A percentile compares a stretch with the other conserved stretches of the same genome.
These are phyloP conservation scores for Salix viminalis DNA, from an alignment of 345 rosid species.

Conservation along the genomic window DNA sequence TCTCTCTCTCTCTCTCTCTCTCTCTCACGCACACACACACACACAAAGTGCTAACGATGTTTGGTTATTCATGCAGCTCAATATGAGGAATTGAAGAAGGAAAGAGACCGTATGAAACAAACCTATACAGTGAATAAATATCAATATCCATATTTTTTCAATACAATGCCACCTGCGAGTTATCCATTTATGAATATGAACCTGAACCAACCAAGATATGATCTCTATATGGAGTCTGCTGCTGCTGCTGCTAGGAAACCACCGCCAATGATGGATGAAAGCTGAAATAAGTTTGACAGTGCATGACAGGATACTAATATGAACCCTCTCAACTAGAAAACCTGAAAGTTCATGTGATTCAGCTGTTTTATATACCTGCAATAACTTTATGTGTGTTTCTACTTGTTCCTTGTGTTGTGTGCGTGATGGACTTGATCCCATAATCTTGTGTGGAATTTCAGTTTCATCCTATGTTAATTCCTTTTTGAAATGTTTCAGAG, in stretches of 20 bases:
- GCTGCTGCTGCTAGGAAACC: neutral
- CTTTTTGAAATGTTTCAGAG: too few species aligned
- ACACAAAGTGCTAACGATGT: neutral
- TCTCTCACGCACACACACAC: too few species aligned
- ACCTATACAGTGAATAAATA: neutral
- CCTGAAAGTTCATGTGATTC: neutral
- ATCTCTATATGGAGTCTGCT: neutral
- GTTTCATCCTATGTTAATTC: too few species aligned
- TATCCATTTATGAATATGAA: neutral
- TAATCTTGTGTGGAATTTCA: too few species aligned
- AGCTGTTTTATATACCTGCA: neutral
- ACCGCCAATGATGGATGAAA: neutral
- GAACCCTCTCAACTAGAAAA: neutral
- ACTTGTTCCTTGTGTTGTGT: neutral
- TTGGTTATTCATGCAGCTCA: conserved; percentile 14
- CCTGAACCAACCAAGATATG: neutral
- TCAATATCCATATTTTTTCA: neutral
- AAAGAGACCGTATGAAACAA: conserved; percentile 16
- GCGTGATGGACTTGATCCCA: too few species aligned
- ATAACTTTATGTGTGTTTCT: neutral
- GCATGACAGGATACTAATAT: neutral
- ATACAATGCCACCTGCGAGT: neutral
- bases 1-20: neutral
- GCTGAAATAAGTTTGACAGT: neutral
- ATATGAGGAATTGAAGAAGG: conserved; percentile 27